Base-by-base conservation (phyloP, 2,329 filamentous ascomycete species). In the Cryphonectria carpinicola region DNA sequence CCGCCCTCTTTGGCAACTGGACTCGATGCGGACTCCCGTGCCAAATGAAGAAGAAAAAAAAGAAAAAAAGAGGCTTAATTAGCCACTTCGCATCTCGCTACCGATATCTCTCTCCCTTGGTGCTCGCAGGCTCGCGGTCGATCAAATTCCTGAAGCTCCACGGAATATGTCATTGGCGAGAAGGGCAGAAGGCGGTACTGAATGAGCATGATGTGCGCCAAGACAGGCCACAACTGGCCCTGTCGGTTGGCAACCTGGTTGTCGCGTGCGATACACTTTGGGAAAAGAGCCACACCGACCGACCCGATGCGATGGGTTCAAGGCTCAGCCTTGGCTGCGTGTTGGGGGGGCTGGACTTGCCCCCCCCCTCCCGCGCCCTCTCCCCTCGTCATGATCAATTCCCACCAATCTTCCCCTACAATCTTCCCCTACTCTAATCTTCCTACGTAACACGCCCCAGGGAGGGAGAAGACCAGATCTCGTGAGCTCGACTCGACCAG, bases 11-110 rank as follows among this genome's bases (percentile, higher is more conserved):
- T 60, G 58, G 58, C 32, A n/a, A 35, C 10, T n/a, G 58, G 58
- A 39, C 35, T 39, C 32, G 58, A 61, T 61, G 58, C 58, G 25
- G 58, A 61, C 58, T 61, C 32, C 35, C 58, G 58, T 22, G 35
- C 22, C 46, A 10, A n/a, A 8, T 11, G 10, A 46, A 46, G 3
- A 22, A 1, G 5, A 49, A n/a, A 0, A 49, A 17, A 6, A 37
- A 8, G 4, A 61, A 7, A 37, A 37, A 6, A 19, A n/a, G 19
- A 35, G 58, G 35, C 8, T 0, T n/a, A 61, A n/a, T 39, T 35
- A 35, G 32, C 17, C 8, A 39, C 32, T 35, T 39, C 58, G 35
- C 58, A 25, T n/a, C 32, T 61, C 19, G 58, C 58, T 61, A 39
- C 58, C 35, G 11, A 61, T n/a, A 3, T 39, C 32, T 10, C 46